Percentiles rank a stretch among this genome's conserved stretches.
These are phyloP conservation scores for Carex kokanica DNA, from an alignment of 176 grass and related monocot species.

Conservation along the genomic window DNA sequence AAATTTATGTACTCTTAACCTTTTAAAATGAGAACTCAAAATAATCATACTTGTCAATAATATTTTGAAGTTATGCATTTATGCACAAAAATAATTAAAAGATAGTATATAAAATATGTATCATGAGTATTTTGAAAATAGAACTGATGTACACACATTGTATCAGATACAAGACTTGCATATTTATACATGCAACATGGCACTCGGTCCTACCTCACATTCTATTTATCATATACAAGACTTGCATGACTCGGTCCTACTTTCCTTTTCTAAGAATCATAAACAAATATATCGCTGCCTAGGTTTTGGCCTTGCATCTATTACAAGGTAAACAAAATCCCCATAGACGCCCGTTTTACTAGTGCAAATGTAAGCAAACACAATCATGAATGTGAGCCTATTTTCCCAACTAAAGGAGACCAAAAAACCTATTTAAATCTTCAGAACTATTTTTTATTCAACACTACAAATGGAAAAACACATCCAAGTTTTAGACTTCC, in stretches of 20 bases:
- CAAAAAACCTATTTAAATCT: neutral
- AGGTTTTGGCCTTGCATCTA: neutral
- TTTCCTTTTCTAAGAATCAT: neutral
- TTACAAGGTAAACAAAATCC: neutral
- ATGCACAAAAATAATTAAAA: neutral
- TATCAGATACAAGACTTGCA: neutral
- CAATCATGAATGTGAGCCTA: neutral
- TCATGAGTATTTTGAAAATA: neutral
- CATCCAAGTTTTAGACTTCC: neutral
- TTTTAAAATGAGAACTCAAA: conserved; percentile 7
- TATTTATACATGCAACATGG: neutral
- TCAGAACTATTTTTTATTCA: neutral
- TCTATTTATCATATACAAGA: neutral
- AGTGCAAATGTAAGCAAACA: neutral
- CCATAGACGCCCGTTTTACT: neutral
- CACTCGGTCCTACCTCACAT: neutral
- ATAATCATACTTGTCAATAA: neutral
- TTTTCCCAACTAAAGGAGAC: neutral
- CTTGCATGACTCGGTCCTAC: too few relatives aligned
- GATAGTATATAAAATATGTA: neutral
- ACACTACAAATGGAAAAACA: neutral
- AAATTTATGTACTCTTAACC: neutral
- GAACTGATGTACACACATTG: neutral
- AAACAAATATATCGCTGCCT: neutral
- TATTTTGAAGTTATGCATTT: neutral